Evolutionary conservation across 225 moss, liverwort and hornwort species (phyloP).

Genomic region (Anthoceros angustus): DNA sequence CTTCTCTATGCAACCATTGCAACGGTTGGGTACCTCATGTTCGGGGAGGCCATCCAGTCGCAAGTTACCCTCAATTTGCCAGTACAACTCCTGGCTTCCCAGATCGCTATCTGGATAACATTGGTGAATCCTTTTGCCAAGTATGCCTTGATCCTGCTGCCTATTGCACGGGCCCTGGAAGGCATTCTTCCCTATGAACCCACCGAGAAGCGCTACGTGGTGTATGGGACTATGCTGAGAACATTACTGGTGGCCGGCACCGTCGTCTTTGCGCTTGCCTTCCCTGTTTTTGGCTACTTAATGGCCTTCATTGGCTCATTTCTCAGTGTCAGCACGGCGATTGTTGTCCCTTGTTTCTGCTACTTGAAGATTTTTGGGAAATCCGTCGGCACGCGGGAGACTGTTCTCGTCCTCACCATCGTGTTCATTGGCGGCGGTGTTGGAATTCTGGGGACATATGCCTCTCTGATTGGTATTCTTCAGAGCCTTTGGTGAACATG

Average conservation of each 20-base stretch:
- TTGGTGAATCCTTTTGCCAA: slow-evolving; percentile 78
- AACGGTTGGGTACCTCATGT: slow-evolving; percentile 67
- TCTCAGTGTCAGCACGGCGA: slow-evolving; percentile 50
- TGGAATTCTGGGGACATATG: slow-evolving; percentile 49
- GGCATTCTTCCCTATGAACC: slow-evolving; percentile 48
- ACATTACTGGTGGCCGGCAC: slow-evolving; percentile 43
- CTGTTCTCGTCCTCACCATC: slow-evolving; percentile 17
- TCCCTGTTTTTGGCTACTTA: slow-evolving; percentile 72
- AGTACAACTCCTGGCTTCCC: slow-evolving; percentile 31
- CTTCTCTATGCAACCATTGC: slow-evolving; percentile 61
- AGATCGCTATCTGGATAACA: slow-evolving; percentile 77
- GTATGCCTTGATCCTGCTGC: slow-evolving; percentile 59
- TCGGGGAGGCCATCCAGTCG: slow-evolving; percentile 60
- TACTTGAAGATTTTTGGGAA: slow-evolving; percentile 47
- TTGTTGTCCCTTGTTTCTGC: slow-evolving; percentile 61
- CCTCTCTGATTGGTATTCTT: slow-evolving; percentile 39
- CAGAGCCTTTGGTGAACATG: slow-evolving; percentile 10
- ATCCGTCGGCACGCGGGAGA: slow-evolving; percentile 20
- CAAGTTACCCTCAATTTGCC: slow-evolving; percentile 81
- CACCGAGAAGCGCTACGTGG: slow-evolving; percentile 15
- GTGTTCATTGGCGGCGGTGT: slow-evolving; percentile 31
- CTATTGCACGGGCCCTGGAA: slow-evolving; percentile 63
- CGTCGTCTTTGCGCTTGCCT: slow-evolving; percentile 33
- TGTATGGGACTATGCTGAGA: slow-evolving; percentile 42
- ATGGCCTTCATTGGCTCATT: slow-evolving; percentile 91